A percentile compares a stretch with the other conserved stretches of the same genome.
phyloP scores from a whole-genome alignment of 1,139 yeast genomes.

The Groenewaldozyma auringiensis region DNA sequence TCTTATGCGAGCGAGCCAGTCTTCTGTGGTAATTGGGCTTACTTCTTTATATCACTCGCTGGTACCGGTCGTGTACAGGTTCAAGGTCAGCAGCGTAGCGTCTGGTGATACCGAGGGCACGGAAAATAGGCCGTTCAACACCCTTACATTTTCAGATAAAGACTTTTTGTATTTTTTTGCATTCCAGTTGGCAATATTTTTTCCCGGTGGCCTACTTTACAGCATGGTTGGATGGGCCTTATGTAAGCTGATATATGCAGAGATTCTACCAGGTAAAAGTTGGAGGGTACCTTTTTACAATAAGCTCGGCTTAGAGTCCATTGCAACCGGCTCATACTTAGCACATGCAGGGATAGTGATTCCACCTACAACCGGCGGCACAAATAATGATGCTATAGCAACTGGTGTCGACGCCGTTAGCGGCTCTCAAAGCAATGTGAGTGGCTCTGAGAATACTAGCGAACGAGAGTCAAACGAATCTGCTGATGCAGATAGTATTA shows the following conservation, averaged over 20 bases:
- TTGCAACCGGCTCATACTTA: background rate
- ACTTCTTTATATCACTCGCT: slow-evolving; percentile 48
- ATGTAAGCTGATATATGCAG: slow-evolving; percentile 50
- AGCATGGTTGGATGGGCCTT: slow-evolving; percentile 44
- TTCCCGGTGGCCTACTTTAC: background rate
- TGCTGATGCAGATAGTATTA: background rate
- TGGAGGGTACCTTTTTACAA: slow-evolving; percentile 39
- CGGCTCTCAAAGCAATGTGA: no score
- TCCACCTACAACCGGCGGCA: background rate
- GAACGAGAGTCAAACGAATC: no score
- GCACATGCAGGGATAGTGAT: background rate
- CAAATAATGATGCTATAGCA: background rate
- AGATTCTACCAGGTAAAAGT: slow-evolving; percentile 53
- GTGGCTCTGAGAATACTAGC: background rate
- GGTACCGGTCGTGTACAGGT: slow-evolving; percentile 56
- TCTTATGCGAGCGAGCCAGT: slow-evolving; percentile 51
- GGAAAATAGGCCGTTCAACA: slow-evolving; percentile 5
- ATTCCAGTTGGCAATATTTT: slow-evolving; percentile 41
- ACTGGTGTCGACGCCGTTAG: background rate
- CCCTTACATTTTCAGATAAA: slow-evolving; percentile 41
- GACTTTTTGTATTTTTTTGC: slow-evolving; percentile 48
- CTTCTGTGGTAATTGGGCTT: slow-evolving; percentile 52
- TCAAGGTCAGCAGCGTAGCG: slow-evolving; percentile 34
- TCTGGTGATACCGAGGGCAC: background rate
- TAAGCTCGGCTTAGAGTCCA: slow-evolving; percentile 15